Conservation (phyloP, 2,329 filamentous ascomycete genomes). For the Didymella sp. region DNA sequence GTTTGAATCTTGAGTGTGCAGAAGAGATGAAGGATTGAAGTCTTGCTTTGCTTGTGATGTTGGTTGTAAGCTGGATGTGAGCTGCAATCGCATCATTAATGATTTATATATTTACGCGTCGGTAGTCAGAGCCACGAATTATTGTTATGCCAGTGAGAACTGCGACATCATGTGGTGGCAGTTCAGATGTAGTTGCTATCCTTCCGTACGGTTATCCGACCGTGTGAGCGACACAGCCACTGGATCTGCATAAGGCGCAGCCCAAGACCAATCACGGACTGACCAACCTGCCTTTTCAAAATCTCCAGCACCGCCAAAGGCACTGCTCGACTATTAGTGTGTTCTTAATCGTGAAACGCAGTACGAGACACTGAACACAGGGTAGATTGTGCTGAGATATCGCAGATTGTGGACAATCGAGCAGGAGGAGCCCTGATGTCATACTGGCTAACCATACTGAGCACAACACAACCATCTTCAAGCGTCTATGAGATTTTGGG, state of each 20-base stretch:
- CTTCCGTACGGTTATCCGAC: background rate
- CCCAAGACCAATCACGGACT: background rate
- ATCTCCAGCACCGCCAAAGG: background rate
- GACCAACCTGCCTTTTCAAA: background rate
- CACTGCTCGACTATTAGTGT: background rate
- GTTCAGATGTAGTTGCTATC: background rate
- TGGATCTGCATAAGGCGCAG: background rate
- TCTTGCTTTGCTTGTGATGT: background rate
- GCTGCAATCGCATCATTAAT: no score
- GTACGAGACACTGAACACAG: background rate
- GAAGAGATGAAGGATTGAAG: background rate
- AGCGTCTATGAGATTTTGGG: no score
- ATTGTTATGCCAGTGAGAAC: background rate
- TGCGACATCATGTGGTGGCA: background rate
- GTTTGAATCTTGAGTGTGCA: background rate
- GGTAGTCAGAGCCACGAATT: background rate
- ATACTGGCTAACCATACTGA: background rate
- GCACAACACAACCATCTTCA: no score
- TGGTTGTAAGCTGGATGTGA: background rate
- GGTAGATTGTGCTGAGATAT: background rate
- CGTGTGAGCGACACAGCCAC: constrained; percentile 8
- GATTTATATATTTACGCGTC: background rate
- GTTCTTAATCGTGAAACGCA: background rate
- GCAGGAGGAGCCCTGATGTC: background rate
- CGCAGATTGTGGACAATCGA: background rate